Base-by-base conservation (phyloP, 192 early-diverging fungal genomes). In the Podila clonocystis region DNA sequence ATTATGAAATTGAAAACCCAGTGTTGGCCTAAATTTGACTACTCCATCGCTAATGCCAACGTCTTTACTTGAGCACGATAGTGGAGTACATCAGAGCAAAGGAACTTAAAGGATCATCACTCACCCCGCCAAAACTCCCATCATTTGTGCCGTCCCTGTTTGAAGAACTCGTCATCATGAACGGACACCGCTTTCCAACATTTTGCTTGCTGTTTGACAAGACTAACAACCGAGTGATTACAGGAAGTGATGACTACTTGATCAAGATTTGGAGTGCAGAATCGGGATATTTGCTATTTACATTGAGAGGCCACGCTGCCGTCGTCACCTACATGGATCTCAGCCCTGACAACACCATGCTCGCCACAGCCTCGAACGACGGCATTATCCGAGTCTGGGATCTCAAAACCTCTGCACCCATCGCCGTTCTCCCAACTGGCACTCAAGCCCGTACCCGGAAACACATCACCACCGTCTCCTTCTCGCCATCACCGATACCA, bases 241-340 rank as follows among this genome's bases (percentile, higher is more conserved):
- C 95, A 33, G 95, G 94, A 62, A 94, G 93, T 82, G 95, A 97
- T 78, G 95, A 97, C 76, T 93, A 88, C 50, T 70, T 97, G 29
- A 89, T 97, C 63, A 97, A 95, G 63, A 84, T 96, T 4, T 97
- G 94, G 94, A 93, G 93, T 75, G 88, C 93, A 24, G 82, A 87
- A 3, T 91, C 93, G 9, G 95, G 94, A 31, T 91, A 87, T 63
- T 85, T 95, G 12, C 89, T 97, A 41, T 88, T 93, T 74, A 92
- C 94, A 0, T 84, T 97, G n/a, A 89, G 94, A 64, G 94, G 94
- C 15, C 95, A 97, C 66, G 76, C 85, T 41, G 86, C 87, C 38
- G 92, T 92, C 38, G 91, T 97, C 57, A 89, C 91, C 0, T 94
- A 95, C 67, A 87, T 97, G 60, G 88, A 91, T 9, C 85, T 97